Percentiles rank a stretch among this genome's conserved stretches.
These are phyloP conservation scores for Mimosa bimucronata DNA, from an alignment of 306 rosid genomes.

Conservation along the genomic window DNA sequence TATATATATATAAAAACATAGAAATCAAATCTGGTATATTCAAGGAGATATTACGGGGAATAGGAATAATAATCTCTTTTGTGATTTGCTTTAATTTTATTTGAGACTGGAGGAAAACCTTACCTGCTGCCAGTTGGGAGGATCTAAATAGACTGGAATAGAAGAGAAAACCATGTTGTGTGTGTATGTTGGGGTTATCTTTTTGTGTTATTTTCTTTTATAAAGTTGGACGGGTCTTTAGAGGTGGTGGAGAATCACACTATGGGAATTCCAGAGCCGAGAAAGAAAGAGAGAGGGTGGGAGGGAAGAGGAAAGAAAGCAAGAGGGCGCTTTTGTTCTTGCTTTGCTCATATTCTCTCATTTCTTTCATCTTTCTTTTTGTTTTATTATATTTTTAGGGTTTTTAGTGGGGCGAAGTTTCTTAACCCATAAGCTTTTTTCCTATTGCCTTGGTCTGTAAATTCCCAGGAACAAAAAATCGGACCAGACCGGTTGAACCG, in stretches of 20 bases:
- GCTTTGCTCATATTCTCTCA: conserved; percentile 62
- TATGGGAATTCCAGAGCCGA: conserved; percentile 71
- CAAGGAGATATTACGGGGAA: conserved; percentile 53
- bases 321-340: conserved; percentile 51
- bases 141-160: conserved; percentile 80
- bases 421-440: conserved; percentile 65
- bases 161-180: conserved; percentile 80
- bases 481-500: too few relatives aligned
- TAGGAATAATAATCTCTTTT: conserved; percentile 60
- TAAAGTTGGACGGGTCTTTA: conserved; percentile 77
- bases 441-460: conserved; percentile 41
- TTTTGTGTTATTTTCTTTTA: conserved; percentile 49
- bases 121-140: conserved; percentile 89
- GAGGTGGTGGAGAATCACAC: conserved; percentile 82
- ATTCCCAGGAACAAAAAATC: too few relatives aligned
- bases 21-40: conserved; percentile 51
- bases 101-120: conserved; percentile 43
- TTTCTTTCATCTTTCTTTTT: conserved; percentile 60
- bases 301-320: conserved; percentile 41
- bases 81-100: conserved; percentile 26
- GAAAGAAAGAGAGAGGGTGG: conserved; percentile 45
- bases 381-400: conserved; percentile 72
- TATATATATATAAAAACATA: conserved; percentile 31
- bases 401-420: conserved; percentile 64
- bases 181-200: neutral